Base-by-base conservation (phyloP, 2,329 filamentous ascomycete genomes). In the Gliomastix tumulicola region DNA sequence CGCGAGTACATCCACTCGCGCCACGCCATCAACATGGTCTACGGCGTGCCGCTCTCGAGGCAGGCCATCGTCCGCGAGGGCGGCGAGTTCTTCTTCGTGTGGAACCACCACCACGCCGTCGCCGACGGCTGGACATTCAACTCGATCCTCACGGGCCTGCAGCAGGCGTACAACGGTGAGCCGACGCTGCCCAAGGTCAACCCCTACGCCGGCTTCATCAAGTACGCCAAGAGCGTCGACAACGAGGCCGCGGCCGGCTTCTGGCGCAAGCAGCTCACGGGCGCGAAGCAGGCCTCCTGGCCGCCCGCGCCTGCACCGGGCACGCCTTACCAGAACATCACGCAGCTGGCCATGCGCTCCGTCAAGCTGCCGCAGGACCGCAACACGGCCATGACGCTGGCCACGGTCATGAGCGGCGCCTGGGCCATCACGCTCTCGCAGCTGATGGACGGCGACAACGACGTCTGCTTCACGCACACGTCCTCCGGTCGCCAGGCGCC, bases 381-480 rank as follows among this genome's bases (percentile, higher is more conserved):
- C 3, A 17, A 27, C 21, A 18, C 36, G 8, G 31, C 44, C 12
- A 37, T 45, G 8, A 50, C 44, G 4, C 37, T 37, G 2, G 43
- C 47, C 9, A 44, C 46, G 3, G 19, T 51, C 11, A 28, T 55
- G 7, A 47, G 46, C 5, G 49, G 50, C 0, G 53, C 54, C 3
- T 57, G 54, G 53, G 54, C 49, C 1, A 15, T 56, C 16, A 30
- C 46, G 8, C 36, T 46, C 6, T 27, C 42, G 5, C 37, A 28
- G 13, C 41, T 56, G 10, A 63, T 63, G 37, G 53, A 60, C 37
- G 51, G 52, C 2, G 49, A 55, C 16, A 39, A 51, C 8, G 58
- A 63, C 32, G 53, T 63, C 21, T 47, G 62, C 12, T 65, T 66
- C 25, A 44, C 43, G 4, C 30, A 34, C 5, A 35, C 41, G 4